Evolutionary conservation across 306 rosid genomes (phyloP).

Genomic region (Lathyrus aphaca): DNA sequence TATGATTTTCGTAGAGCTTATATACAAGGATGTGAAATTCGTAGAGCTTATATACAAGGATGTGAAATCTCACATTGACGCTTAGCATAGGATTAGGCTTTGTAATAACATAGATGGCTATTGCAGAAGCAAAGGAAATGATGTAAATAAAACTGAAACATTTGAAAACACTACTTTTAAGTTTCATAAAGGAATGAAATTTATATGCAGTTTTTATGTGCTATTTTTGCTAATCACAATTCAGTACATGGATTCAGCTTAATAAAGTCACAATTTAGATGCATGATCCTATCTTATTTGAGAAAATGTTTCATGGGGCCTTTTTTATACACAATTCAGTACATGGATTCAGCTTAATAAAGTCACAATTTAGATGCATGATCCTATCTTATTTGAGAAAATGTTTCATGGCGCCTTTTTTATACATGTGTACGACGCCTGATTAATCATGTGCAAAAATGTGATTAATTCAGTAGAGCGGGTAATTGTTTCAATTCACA

Average conservation of each 20-base stretch:
- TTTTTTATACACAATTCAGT: background rate
- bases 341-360: background rate
- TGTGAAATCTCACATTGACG: background rate
- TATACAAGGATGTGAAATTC: background rate
- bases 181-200: background rate
- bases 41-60: background rate
- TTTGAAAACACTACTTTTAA: background rate
- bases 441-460: too few relatives aligned
- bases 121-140: background rate
- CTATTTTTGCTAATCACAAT: background rate
- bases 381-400: too few relatives aligned
- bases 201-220: background rate
- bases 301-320: too few relatives aligned
- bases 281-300: too few relatives aligned
- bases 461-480: too few relatives aligned
- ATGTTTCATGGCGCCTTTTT: too few relatives aligned
- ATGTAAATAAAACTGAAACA: background rate
- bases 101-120: slow-evolving; percentile 18
- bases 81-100: background rate
- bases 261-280: background rate
- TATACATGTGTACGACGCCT: too few relatives aligned
- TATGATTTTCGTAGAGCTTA: background rate
- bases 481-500: too few relatives aligned
- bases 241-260: background rate
- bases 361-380: background rate